Evolutionary conservation across 257 asterid genomes (phyloP), one percentile per base, ranked within the genome.

Genomic region (Jasminum sambac): DNA sequence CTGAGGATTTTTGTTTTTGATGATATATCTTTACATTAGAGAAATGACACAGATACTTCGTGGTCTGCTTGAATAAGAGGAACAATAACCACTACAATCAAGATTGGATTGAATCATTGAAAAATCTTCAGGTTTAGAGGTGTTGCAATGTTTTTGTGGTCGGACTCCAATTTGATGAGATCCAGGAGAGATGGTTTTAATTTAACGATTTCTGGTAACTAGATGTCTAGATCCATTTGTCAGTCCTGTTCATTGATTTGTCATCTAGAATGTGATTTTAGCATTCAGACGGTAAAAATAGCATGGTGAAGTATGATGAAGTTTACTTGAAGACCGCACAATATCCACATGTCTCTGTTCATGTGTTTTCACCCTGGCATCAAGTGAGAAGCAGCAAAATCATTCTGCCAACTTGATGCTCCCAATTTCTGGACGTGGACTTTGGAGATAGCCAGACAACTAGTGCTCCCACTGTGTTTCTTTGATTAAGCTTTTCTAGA

Each of bases 311-410:
- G 40, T 50, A 41, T 41, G 70, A 48, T 24, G 41, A 41, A 64
- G 9, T 39, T n/a, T 55, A 41, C 48, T 12, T 16, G 21, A n/a
- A 11, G 50, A 43, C 50, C 17, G 12, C n/a, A 6, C 50, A 48
- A 64, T 37, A 23, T 61, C 55, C 38, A 34, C 14, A 0, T 40
- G 2, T 21, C 17, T 59, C 46, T 43, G 3, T 48, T 43, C 16
- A 46, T 68, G 36, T 68, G 30, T 44, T 40, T 50, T 52, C 7
- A 68, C 41, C 73, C 55, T 69, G 17, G 36, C 42, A 50, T 7
- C 5, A 21, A 50, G 12, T 68, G 43, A 37, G 64, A 36, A 68
- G 50, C 52, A 30, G 63, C 17, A 37, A 55, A 55, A 7, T 8
- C 0, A n/a, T 39, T 8, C 34, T 39, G 17, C 43, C 24, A 6